Evolutionary conservation across 2,329 filamentous ascomycete species (phyloP), one percentile per base, ranked within the genome.

Genomic region (Arthrinium puccinioides): DNA sequence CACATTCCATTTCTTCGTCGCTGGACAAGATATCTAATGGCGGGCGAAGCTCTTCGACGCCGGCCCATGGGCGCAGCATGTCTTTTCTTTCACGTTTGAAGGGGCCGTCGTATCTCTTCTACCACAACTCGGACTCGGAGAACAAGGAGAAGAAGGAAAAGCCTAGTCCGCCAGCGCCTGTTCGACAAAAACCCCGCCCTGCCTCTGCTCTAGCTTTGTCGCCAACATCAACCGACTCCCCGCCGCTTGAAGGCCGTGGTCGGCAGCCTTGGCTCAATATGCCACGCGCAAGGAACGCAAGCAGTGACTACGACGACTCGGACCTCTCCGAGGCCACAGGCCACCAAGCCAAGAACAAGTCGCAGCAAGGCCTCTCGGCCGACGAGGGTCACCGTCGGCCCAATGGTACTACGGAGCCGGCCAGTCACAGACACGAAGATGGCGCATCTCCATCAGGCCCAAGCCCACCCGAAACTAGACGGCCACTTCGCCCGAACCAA

Each of bases 91-190:
- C 55, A 28, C 55, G 52, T 28, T 40, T 57, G 9, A 52, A 51
- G 32, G 55, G 55, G 4, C 53, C 54, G n/a, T 56, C 55, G 10
- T 57, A 57, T 37, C 45, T 57, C 4, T 55, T 55, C 30, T 50
- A 52, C 27, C 48, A 49, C 15, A 10, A n/a, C 27, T 24, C 21
- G 14, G 36, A 39, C 7, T 38, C 46, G 4, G 29, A 42, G 11
- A 51, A 49, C 7, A 32, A 20, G 35, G 38, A 41, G 11, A 19
- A 32, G 9, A 37, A 46, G 16, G 36, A 36, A 6, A 33, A 34
- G 20, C 32, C 46, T 13, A 26, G 32, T 16, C 47, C 46, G 18
- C 42, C 44, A 5, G 11, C 14, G n/a, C 14, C 35, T 15, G n/a
- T n/a, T n/a, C 24, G 10, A 11, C 35, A 37, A 10, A 25, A 31